A percentile compares a stretch with the other conserved stretches of the same genome.
These are phyloP conservation scores for Taphrina populina DNA, from an alignment of 1,139 yeast genomes.

Conservation along the genomic window DNA sequence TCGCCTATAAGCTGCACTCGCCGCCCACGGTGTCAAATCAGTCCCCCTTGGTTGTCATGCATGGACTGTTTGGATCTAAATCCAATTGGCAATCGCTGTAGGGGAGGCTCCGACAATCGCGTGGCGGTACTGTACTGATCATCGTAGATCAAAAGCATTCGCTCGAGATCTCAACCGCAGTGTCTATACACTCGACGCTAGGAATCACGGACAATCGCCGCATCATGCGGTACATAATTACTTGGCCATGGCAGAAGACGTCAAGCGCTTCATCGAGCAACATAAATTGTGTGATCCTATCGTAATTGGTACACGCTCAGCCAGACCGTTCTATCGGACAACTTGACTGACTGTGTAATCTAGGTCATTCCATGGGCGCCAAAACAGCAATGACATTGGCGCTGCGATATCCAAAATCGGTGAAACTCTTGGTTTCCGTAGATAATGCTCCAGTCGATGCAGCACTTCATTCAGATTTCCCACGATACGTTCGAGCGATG, in stretches of 20 bases:
- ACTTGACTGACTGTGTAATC: constrained; percentile 60
- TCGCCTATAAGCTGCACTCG: constrained; percentile 21
- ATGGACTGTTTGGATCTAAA: constrained; percentile 86
- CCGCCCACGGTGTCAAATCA: background rate
- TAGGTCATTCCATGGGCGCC: constrained; percentile 57
- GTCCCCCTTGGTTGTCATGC: constrained; percentile 70
- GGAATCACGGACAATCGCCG: constrained; percentile 94
- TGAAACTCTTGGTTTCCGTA: constrained; percentile 67
- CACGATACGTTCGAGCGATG: constrained; percentile 65
- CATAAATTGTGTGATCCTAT: constrained; percentile 57
- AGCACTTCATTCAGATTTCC: constrained; percentile 59
- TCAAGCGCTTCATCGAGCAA: constrained; percentile 62
- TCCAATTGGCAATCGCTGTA: constrained; percentile 72
- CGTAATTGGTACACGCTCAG: constrained; percentile 67
- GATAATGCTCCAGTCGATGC: constrained; percentile 86
- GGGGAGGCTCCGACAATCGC: background rate
- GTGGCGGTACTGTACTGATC: background rate
- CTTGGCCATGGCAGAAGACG: constrained; percentile 80
- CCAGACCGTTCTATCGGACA: constrained; percentile 41
- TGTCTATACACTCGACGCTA: constrained; percentile 53
- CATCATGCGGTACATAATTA: constrained; percentile 69
- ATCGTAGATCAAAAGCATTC: constrained; percentile 32
- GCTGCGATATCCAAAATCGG: constrained; percentile 64
- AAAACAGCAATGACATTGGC: constrained; percentile 89
- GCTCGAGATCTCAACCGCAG: constrained; percentile 46